Conservation (phyloP, 345 rosid genomes). For the Eucalyptus tenuipes region DNA sequence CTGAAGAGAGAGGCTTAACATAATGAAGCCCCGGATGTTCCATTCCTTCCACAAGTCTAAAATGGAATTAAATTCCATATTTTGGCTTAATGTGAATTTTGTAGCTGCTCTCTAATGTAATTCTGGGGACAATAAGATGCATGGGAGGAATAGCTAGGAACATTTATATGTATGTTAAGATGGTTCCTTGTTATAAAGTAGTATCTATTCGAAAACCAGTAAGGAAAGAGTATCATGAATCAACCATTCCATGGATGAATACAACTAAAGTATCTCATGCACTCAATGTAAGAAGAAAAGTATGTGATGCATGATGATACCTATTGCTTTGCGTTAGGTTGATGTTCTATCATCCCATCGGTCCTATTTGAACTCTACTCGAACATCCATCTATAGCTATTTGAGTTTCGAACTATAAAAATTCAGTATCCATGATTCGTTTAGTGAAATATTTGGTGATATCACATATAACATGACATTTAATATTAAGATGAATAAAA, state of each 20-base stretch:
- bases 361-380: background rate
- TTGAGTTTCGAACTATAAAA: fast-evolving
- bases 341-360: background rate
- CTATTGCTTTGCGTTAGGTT: fast-evolving
- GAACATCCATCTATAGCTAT: fast-evolving
- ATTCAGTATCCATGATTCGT: background rate
- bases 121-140: fast-evolving
- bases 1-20: background rate
- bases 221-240: background rate
- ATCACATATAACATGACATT: background rate
- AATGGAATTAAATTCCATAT: background rate
- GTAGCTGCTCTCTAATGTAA: fast-evolving
- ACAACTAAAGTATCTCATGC: background rate
- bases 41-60: fast-evolving
- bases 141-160: fast-evolving
- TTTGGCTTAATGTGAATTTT: background rate
- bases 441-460: background rate
- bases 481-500: background rate
- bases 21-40: background rate
- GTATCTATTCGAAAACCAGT: background rate
- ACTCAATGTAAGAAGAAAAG: background rate
- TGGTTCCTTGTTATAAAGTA: fast-evolving
- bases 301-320: background rate
- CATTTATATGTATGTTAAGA: fast-evolving
- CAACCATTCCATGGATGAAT: fast-evolving